Evolutionary conservation across 345 rosid genomes (phyloP).

Genomic region (Gossypium turneri): DNA sequence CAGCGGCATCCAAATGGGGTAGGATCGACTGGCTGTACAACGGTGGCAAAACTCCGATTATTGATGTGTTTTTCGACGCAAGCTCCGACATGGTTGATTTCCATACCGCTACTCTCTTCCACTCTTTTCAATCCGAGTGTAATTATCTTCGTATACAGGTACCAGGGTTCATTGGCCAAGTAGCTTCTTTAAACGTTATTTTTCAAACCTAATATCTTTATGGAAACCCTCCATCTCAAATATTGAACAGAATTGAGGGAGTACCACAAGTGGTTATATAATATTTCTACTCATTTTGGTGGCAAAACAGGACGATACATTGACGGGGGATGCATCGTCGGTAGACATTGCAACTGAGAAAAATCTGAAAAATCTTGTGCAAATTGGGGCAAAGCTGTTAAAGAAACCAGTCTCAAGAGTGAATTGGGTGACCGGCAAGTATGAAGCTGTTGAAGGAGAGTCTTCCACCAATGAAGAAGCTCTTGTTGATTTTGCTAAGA

Average conservation of each 20-base stretch:
- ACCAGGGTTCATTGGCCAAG: not conserved
- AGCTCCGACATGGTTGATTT: constrained; percentile 43
- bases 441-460: constrained; percentile 39
- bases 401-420: constrained; percentile 33
- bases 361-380: constrained; percentile 44
- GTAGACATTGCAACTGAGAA: constrained; percentile 40
- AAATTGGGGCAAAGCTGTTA: constrained; percentile 39
- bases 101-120: constrained; percentile 32
- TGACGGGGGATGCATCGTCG: constrained; percentile 36
- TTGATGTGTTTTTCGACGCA: constrained; percentile 39
- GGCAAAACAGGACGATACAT: constrained; percentile 44
- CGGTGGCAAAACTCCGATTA: constrained; percentile 23
- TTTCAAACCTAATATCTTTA: too few species aligned
- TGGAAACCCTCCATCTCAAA: too few species aligned
- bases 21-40: constrained; percentile 32
- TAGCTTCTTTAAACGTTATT: too few species aligned
- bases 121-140: constrained; percentile 15
- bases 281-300: not conserved
- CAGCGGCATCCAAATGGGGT: constrained; percentile 38
- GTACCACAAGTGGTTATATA: too few species aligned
- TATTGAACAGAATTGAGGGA: too few species aligned
- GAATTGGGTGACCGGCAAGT: constrained; percentile 43
- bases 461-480: constrained; percentile 47
- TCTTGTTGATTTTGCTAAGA: constrained; percentile 18
- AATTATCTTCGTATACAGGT: constrained; percentile 53